A percentile compares a stretch with the other conserved stretches of the same genome.
Conservation (phyloP, 2,329 filamentous ascomycete genomes). For the Drechslera avenae region DNA sequence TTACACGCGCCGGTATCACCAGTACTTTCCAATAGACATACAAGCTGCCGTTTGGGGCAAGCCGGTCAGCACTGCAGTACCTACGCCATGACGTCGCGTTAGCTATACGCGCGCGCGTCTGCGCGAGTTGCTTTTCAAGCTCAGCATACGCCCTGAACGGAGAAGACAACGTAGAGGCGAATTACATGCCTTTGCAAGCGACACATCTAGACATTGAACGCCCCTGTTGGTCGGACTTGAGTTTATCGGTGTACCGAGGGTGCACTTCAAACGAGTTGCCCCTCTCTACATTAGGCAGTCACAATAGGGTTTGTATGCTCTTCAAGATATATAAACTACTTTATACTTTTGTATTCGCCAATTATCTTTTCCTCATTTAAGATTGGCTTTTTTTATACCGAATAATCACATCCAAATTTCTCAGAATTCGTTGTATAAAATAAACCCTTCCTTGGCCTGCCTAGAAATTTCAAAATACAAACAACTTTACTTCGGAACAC, state of each 20-base stretch:
- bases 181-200: background rate
- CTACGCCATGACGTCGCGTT: too few relatives aligned
- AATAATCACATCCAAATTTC: too few relatives aligned
- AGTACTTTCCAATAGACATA: background rate
- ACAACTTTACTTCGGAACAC: too few relatives aligned
- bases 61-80: background rate
- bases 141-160: too few relatives aligned
- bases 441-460: too few relatives aligned
- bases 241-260: constrained; percentile 13
- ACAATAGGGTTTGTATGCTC: too few relatives aligned
- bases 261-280: constrained; percentile 3
- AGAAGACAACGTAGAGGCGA: too few relatives aligned
- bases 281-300: constrained; percentile 3
- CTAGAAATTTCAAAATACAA: too few relatives aligned
- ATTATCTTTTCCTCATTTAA: background rate
- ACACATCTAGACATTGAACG: background rate
- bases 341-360: background rate
- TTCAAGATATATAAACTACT: background rate
- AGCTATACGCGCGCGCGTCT: too few relatives aligned
- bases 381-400: background rate
- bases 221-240: too few relatives aligned
- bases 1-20: background rate
- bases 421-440: too few relatives aligned
- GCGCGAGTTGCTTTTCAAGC: too few relatives aligned
- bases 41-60: background rate